Percentiles rank a stretch among this genome's conserved stretches.
Conservation (phyloP, 495 filamentous ascomycete genomes). For the Pyronema omphalodes region DNA sequence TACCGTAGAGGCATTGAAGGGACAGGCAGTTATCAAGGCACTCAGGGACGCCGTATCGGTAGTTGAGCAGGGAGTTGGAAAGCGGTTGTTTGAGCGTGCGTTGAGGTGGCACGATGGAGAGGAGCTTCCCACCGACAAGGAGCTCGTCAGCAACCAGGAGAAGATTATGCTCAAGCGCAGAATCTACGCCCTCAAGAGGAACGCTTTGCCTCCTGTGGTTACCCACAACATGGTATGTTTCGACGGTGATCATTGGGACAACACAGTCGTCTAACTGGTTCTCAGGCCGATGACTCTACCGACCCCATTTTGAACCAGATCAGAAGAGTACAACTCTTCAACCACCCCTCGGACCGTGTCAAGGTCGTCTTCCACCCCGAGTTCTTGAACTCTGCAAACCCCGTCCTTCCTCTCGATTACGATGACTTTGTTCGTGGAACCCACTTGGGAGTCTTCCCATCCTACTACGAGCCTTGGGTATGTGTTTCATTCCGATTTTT, state of each 20-base stretch:
- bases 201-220: slow-evolving; percentile 78
- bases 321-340: slow-evolving; percentile 89
- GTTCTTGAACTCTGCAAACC: slow-evolving; percentile 88
- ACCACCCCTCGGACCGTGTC: slow-evolving; percentile 82
- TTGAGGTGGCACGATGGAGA: slow-evolving; percentile 89
- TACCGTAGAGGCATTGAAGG: slow-evolving; percentile 88
- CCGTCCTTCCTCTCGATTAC: slow-evolving; percentile 87
- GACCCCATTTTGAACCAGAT: slow-evolving; percentile 95
- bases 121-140: slow-evolving; percentile 83
- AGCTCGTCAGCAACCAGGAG: slow-evolving; percentile 76
- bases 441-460: slow-evolving; percentile 85
- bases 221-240: slow-evolving; percentile 85
- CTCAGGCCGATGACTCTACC: slow-evolving; percentile 55
- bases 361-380: slow-evolving; percentile 98
- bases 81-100: slow-evolving; percentile 82
- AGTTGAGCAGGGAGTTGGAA: slow-evolving; percentile 78
- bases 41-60: slow-evolving; percentile 77
- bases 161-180: slow-evolving; percentile 81
- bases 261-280: not conserved
- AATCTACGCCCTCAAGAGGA: slow-evolving; percentile 88
- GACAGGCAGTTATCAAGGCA: slow-evolving; percentile 92
- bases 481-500: not conserved
- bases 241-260: not conserved
- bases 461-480: slow-evolving; percentile 93
- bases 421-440: slow-evolving; percentile 97